These are phyloP conservation scores for Cruciata laevipes DNA, from an alignment of 257 asterid genomes.

Conservation along the genomic window DNA sequence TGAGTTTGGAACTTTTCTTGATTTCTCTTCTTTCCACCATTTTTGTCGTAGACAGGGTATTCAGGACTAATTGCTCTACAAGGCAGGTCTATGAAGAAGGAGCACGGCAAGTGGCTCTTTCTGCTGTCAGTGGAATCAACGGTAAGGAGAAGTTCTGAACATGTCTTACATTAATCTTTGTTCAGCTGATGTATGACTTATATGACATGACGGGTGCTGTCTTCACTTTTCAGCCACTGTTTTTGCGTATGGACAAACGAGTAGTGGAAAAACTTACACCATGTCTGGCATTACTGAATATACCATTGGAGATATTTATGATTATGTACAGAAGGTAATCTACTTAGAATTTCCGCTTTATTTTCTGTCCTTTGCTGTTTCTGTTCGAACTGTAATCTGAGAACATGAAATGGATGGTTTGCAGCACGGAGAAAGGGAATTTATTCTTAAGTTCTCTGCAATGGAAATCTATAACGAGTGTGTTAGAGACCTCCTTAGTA, in stretches of 20 bases:
- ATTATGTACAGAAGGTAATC: slow-evolving; percentile 63
- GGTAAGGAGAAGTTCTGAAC: slow-evolving; percentile 40
- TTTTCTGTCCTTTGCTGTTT: background rate
- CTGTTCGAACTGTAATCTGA: slow-evolving; percentile 12
- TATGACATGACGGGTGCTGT: slow-evolving; percentile 10
- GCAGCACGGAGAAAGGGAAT: slow-evolving; percentile 79
- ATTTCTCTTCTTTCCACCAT: slow-evolving; percentile 2
- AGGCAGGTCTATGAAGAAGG: slow-evolving; percentile 85
- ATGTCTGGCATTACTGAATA: slow-evolving; percentile 90
- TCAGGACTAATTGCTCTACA: slow-evolving; percentile 62
- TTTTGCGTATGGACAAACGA: slow-evolving; percentile 94
- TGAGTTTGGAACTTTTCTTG: background rate
- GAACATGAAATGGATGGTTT: slow-evolving; percentile 13
- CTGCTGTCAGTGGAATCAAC: slow-evolving; percentile 76
- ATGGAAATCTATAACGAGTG: slow-evolving; percentile 96
- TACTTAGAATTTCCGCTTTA: background rate
- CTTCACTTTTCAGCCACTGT: slow-evolving; percentile 68
- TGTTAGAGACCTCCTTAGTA: slow-evolving; percentile 79
- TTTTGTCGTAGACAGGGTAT: slow-evolving; percentile 62
- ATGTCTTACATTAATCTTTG: background rate
- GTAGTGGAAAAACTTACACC: slow-evolving; percentile 96
- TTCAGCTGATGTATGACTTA: background rate
- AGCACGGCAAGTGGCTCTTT: slow-evolving; percentile 82
- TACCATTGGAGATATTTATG: slow-evolving; percentile 77
- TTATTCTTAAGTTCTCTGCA: slow-evolving; percentile 73